Base-by-base conservation (phyloP, 495 filamentous ascomycete genomes). In the Aspergillus haitiensis region DNA sequence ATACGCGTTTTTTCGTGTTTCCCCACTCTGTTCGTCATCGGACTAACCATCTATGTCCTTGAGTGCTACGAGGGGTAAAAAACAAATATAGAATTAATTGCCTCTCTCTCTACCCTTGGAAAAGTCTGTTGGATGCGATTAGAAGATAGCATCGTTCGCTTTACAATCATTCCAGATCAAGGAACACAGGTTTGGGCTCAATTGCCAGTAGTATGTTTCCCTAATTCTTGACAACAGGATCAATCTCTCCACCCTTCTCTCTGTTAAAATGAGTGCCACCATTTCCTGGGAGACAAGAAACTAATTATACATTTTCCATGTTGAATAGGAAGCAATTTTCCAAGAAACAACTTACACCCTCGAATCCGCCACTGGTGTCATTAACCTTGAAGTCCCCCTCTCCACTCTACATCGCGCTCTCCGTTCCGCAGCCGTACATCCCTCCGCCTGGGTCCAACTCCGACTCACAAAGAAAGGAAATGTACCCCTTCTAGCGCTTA, bases 71-170 rank as follows among this genome's bases (percentile, higher is more conserved):
- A 27, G 21, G 21, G 21, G 21, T 27, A 27, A 27, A 27, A 27
- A 27, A 27, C 21, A 27, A 27, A 27, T 27, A 47, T 64, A 97
- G 93, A 95, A 73, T 80, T 98, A 60, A 86, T 86, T 3, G 88
- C 89, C 7, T 96, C 93, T 5, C 81, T 98, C 56, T 86, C 86
- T 51, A 92, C 92, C 7, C 79, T 98, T 36, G 92, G 93, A 56
- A 93, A 94, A 71, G 84, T 95, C 63, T 94, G 92, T 42, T 98
- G 95, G 94, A 81, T 98, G 49, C 89, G 91, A 46, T 86, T 98
- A 31, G 89, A 93, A 73, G 80, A 90, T 70, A 85, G 93, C 52
- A 85, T 87, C 18, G 83, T 96, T 57, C 92, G 91, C 64, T 96
- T 98, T 78, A 97, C 95, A 56, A 88, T 96, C 69, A 92, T 97